Base-by-base conservation (phyloP, 805 yeast genomes). In the Schizosaccharomyces octosporus region DNA sequence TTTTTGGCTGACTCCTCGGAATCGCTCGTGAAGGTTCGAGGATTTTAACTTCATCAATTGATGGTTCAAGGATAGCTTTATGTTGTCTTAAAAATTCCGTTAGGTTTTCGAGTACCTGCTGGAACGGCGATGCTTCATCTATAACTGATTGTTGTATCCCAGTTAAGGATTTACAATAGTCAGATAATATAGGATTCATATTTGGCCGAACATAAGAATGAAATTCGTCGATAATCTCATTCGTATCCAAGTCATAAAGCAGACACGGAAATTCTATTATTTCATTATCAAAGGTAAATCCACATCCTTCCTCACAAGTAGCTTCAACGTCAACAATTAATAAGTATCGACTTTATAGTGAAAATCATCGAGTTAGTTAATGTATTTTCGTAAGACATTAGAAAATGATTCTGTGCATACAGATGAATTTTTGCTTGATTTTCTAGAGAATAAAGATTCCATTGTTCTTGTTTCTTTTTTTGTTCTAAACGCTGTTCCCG, bases 251-350 rank as follows among this genome's bases (percentile, higher is more conserved):
- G 45, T 65, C 67, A 21, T 63, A 61, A 43, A 65, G 76, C 15
- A 79, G 48, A 45, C 57, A 32, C 7, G 65, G 64, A 13, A 65
- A 57, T 62, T 65, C 66, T 24, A 65, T 65, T 24, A 65, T 64
- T 43, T 65, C 66, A 59, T 65, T 66, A 9, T 59, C 41, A 13
- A 60, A 62, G 13, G 58, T 43, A 29, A 51, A 29, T 1, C 57
- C 57, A 13, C 57, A 51, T 29, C 48, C 61, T 15, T 60, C 63
- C 24, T 60, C 61, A 57, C 57, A 64, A 9, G 63, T 64, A 9
- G 66, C 66, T 48, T 65, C 66, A 5, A 65, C 63, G 42, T 65
- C 66, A 31, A 64, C 41, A 36, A 66, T 63, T 24, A 65, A 43
- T 48, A 63, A 31, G 32, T 64, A 65, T 6, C 63, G 63, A 24